Conservation (phyloP, 768 basidiomycete species). For the Xerocomus potaroensis region DNA sequence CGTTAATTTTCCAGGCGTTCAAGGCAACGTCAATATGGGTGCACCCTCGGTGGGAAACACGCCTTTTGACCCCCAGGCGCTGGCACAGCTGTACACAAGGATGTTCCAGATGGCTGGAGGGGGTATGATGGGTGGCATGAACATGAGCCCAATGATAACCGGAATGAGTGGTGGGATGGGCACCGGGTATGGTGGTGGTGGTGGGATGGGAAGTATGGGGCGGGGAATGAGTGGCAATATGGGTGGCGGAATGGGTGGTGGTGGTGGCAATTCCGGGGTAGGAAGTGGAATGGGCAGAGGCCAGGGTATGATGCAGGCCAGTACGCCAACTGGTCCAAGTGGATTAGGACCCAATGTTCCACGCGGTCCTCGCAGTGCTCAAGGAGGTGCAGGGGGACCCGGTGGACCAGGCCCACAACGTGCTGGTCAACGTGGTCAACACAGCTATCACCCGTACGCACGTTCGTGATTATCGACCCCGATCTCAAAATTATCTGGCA, state of each 20-base stretch:
- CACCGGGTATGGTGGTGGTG: conserved; percentile 33
- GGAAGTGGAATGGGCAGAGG: conserved; percentile 41
- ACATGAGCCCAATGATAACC: conserved; percentile 35
- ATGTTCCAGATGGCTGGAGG: conserved; percentile 87
- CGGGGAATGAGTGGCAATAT: conserved; percentile 37
- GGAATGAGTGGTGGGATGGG: conserved; percentile 32
- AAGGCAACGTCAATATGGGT: conserved; percentile 20
- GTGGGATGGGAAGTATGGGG: conserved; percentile 37
- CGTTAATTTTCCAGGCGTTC: conserved; percentile 33
- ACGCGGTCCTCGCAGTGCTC: conserved; percentile 58
- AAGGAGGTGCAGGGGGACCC: conserved; percentile 45
- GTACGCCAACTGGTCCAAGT: conserved; percentile 32
- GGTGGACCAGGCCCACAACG: conserved; percentile 68
- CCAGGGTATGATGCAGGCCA: conserved; percentile 37
- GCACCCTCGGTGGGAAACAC: conserved; percentile 43
- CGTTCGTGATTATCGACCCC: conserved; percentile 39
- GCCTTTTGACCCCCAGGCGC: conserved; percentile 87
- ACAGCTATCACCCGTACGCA: conserved; percentile 82
- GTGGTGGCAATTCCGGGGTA: conserved; percentile 31
- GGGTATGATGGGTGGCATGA: conserved; percentile 40
- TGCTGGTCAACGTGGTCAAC: conserved; percentile 65
- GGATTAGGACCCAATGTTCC: conserved; percentile 58
- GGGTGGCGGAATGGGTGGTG: conserved; percentile 32
- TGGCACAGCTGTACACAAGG: conserved; percentile 89
- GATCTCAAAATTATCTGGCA: conserved; percentile 15